phyloP scores from a whole-genome alignment of 1,139 yeast genomes.

The Debaryomyces subglobosus region DNA sequence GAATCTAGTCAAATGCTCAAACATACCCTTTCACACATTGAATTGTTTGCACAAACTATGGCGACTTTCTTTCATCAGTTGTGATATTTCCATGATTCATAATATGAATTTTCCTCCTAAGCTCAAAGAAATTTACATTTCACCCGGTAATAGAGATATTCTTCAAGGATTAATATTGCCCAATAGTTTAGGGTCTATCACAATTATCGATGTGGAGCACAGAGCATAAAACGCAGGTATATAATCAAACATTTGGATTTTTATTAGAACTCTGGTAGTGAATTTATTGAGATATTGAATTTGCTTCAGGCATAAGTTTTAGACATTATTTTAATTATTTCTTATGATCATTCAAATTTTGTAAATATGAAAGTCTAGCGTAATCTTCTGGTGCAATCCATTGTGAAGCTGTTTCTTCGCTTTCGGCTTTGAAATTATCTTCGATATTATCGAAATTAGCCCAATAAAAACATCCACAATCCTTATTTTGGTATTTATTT shows the following conservation, averaged over 20 bases:
- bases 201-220: conserved; percentile 1
- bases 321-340: neutral
- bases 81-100: conserved; percentile 2
- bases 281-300: no score
- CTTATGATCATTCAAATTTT: neutral
- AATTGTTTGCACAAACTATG: neutral
- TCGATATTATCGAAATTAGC: conserved; percentile 42
- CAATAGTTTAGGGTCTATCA: neutral
- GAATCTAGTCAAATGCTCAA: neutral
- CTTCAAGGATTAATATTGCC: neutral
- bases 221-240: neutral
- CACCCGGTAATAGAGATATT: conserved; percentile 6
- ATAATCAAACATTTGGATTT: neutral
- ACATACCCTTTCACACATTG: neutral
- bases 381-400: conserved; percentile 40
- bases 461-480: conserved; percentile 52
- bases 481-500: conserved; percentile 38
- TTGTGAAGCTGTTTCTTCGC: conserved; percentile 19
- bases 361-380: conserved; percentile 8
- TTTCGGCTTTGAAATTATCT: conserved; percentile 27
- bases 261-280: neutral
- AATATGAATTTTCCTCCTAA: conserved; percentile 1
- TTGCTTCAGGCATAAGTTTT: neutral
- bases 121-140: conserved; percentile 1
- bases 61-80: conserved; percentile 4